A percentile compares a stretch with the other conserved stretches of the same genome.
phyloP scores from a whole-genome alignment of 148 eudicot genomes.

The Cornus controversa region DNA sequence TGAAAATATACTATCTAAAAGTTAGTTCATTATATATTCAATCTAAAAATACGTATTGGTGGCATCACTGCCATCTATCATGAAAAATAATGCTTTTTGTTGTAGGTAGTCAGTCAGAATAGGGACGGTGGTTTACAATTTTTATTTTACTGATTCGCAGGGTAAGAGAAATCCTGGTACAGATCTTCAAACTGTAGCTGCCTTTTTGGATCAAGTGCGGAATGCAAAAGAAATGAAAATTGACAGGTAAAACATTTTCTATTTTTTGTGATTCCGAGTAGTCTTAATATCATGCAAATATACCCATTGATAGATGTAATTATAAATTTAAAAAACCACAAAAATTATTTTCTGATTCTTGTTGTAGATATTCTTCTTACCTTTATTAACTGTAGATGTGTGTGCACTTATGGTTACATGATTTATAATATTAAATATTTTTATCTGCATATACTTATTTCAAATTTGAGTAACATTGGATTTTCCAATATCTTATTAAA shows the following conservation, averaged over 20 bases:
- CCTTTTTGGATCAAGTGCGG: conserved; percentile 42
- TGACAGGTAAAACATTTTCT: conserved; percentile 36
- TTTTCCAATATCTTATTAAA: background rate
- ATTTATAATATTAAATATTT: background rate
- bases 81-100: background rate
- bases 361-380: background rate
- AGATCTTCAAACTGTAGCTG: conserved; percentile 36
- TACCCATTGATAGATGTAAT: too few species aligned
- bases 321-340: too few species aligned
- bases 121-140: background rate
- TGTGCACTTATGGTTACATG: background rate
- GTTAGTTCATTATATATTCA: background rate
- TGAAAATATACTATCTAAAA: background rate
- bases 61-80: background rate
- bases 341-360: background rate
- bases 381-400: background rate
- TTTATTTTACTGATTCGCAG: conserved; percentile 15
- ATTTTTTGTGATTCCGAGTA: background rate
- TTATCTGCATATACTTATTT: background rate
- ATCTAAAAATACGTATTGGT: background rate
- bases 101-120: background rate
- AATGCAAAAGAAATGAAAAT: conserved; percentile 51
- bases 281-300: background rate
- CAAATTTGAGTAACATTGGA: background rate
- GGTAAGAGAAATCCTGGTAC: conserved; percentile 60